Base-by-base conservation (phyloP, 306 rosid genomes). In the Dalbergia cultrata region DNA sequence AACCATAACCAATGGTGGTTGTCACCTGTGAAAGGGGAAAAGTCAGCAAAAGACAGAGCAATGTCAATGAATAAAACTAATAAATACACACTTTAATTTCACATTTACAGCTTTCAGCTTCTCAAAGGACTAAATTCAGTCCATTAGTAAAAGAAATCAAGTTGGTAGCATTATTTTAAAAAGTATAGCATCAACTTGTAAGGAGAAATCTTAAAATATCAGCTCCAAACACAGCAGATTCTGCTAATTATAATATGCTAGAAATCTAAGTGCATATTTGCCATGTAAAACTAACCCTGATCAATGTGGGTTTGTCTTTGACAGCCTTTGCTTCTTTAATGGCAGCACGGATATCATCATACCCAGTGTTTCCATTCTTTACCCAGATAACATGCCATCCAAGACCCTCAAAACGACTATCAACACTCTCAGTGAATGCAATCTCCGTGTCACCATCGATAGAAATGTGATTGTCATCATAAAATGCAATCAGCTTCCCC, bases 301-400 rank as follows among this genome's bases (percentile, higher is more conserved):
- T 93, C 85, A 96, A 13, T 18, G 99, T 96, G 33, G 99, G 99
- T 59, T 80, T 92, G 87, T 96, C 99, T 77, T 82, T 93, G 37
- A 93, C 91, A 79, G 97, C 86, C 85, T 96, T 92, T 22, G 99
- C 99, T 85, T 96, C 97, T 87, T 92, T 87, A 76, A 96, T 92
- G 74, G 99, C 99, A 67, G 97, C 99, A 34, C 99, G 97, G 63
- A 96, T 93, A 7, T 93, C 98, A 87, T 96, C 97, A 76, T 87
- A 96, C 34, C 97, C 98, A 19, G 83, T 89, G 89, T 96, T 96
- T 77, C 99, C 99, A 75, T 96, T 93, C 97, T 93, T 90, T 69
- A 96, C 99, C 98, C 98, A 96, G 76, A 96, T 88, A 77, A 96
- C 92, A 21, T 96, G 97, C 99, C 99, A 96, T 18, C 99, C 99